A percentile compares a stretch with the other conserved stretches of the same genome.
phyloP scores from a whole-genome alignment of 805 yeast genomes.

The Teunomyces kruisii region DNA sequence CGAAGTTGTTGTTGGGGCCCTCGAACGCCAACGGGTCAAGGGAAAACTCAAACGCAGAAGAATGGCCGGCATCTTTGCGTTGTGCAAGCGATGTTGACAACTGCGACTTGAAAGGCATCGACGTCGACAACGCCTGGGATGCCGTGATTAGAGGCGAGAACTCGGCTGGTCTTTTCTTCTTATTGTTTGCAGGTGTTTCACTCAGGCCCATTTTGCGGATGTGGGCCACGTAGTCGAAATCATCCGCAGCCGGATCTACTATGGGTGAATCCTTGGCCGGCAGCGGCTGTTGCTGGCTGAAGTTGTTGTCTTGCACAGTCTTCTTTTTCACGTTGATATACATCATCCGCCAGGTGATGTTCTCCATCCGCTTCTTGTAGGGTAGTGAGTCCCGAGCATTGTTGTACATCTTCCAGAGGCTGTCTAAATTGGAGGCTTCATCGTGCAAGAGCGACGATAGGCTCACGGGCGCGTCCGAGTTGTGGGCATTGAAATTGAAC shows the following conservation, averaged over 20 bases:
- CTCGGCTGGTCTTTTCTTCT: constrained; percentile 22
- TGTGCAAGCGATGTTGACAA: constrained; percentile 12
- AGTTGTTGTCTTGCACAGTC: constrained; percentile 8
- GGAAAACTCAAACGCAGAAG: constrained; percentile 28
- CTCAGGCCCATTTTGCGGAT: constrained; percentile 55
- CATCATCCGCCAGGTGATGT: constrained; percentile 88
- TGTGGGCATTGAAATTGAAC: background rate
- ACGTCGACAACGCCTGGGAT: background rate
- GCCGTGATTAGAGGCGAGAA: constrained; percentile 19
- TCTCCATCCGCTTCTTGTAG: constrained; percentile 74
- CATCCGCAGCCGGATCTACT: constrained; percentile 48
- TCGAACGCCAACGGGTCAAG: constrained; percentile 51
- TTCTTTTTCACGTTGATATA: constrained; percentile 32
- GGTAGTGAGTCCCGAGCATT: constrained; percentile 75
- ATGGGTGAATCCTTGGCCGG: constrained; percentile 5
- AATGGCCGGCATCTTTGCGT: constrained; percentile 1
- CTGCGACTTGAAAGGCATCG: constrained; percentile 10
- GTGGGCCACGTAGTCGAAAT: constrained; percentile 65
- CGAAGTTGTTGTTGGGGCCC: constrained; percentile 31
- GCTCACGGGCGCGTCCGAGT: background rate
- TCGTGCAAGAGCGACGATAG: constrained; percentile 1
- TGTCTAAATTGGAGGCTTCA: background rate
- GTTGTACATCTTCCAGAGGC: constrained; percentile 77
- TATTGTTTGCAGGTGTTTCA: constrained; percentile 14
- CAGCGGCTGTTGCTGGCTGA: background rate